Evolutionary conservation across 805 yeast genomes (phyloP).

Genomic region (Kuraishia hungarica): DNA sequence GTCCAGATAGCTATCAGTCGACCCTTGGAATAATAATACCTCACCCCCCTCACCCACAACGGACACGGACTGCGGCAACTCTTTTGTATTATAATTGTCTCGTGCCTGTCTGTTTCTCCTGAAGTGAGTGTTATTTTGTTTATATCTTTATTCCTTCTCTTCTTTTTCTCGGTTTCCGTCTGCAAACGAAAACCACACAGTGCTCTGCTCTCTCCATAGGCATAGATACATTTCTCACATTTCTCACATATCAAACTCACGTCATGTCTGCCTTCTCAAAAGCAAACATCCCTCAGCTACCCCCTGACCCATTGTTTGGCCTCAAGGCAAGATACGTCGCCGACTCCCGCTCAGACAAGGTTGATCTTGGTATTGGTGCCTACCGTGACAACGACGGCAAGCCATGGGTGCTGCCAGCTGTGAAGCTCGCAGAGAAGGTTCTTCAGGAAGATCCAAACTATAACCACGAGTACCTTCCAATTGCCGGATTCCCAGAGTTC

Average conservation of each 20-base stretch:
- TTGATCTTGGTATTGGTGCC: conserved; percentile 82
- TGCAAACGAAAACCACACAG: background rate
- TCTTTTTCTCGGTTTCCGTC: background rate
- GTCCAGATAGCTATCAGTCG: background rate
- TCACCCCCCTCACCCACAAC: background rate
- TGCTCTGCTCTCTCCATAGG: too few species aligned
- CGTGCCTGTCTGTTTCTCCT: background rate
- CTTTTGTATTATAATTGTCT: background rate
- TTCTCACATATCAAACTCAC: background rate
- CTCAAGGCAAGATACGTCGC: conserved; percentile 57
- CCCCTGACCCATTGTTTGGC: conserved; percentile 85
- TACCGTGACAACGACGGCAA: conserved; percentile 62
- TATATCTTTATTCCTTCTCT: background rate
- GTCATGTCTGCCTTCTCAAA: conserved; percentile 9
- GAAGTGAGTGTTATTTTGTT: background rate
- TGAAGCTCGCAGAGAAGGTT: conserved; percentile 56
- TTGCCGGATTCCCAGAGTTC: conserved; percentile 65
- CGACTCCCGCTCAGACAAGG: conserved; percentile 58
- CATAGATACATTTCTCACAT: too few species aligned
- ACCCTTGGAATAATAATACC: background rate
- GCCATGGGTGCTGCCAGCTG: conserved; percentile 69
- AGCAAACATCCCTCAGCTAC: conserved; percentile 46
- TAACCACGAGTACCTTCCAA: conserved; percentile 87
- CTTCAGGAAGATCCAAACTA: conserved; percentile 49
- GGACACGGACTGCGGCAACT: background rate